Conservation (phyloP, 2,329 filamentous ascomycete species). For the Xylaria arbuscula region DNA sequence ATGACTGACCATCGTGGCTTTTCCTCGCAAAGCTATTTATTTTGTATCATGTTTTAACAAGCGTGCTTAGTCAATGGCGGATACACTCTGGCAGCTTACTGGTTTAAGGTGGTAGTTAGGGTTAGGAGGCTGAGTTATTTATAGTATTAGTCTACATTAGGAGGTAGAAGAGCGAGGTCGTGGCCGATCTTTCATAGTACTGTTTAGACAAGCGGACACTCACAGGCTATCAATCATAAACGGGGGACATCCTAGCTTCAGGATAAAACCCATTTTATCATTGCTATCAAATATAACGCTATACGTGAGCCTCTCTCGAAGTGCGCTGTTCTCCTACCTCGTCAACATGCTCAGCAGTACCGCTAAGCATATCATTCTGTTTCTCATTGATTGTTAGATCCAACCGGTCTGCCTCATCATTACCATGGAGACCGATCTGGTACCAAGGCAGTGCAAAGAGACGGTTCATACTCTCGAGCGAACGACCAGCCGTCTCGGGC, state of each 20-base stretch:
- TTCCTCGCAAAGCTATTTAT: not conserved
- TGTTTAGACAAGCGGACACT: not conserved
- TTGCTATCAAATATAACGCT: not conserved
- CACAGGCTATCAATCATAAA: not conserved
- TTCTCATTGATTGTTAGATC: conserved; percentile 60
- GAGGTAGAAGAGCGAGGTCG: not conserved
- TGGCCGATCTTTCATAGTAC: not conserved
- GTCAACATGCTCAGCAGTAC: conserved; percentile 53
- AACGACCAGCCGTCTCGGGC: conserved; percentile 76
- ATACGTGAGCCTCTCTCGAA: conserved; percentile 15
- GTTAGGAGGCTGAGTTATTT: not conserved
- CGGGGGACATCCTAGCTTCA: not conserved
- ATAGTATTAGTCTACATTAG: no score
- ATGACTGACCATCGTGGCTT: not conserved
- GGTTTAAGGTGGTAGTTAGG: not conserved
- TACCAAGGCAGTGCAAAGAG: conserved; percentile 81
- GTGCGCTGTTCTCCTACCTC: conserved; percentile 18
- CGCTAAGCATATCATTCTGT: conserved; percentile 51
- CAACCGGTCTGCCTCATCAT: conserved; percentile 61
- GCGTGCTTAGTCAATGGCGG: no score
- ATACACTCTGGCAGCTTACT: no score
- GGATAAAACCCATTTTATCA: not conserved
- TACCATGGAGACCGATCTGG: conserved; percentile 72
- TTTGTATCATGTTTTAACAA: not conserved
- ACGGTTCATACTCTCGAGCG: conserved; percentile 75